Evolutionary conservation across 768 basidiomycete genomes (phyloP).

Genomic region (Trametes sanguinea): DNA sequence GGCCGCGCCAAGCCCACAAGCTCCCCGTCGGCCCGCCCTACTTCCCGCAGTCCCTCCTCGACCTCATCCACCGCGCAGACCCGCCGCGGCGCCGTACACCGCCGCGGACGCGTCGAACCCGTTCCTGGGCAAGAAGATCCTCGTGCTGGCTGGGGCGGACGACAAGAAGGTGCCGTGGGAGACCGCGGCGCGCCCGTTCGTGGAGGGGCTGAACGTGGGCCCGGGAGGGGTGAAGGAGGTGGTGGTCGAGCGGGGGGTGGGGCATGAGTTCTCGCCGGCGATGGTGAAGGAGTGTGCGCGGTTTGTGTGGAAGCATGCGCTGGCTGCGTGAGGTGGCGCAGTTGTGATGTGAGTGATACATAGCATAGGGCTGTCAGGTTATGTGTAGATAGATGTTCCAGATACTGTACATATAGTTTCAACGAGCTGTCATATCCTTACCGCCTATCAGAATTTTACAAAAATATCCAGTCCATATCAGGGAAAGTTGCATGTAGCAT

Average conservation of each 20-base stretch:
- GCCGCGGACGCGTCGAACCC: slow-evolving; percentile 48
- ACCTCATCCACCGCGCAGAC: slow-evolving; percentile 48
- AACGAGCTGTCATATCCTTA: too few relatives aligned
- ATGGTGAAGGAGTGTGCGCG: slow-evolving; percentile 57
- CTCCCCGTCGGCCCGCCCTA: slow-evolving; percentile 52
- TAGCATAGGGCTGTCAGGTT: too few relatives aligned
- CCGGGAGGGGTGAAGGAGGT: slow-evolving; percentile 55
- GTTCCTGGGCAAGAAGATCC: slow-evolving; percentile 70
- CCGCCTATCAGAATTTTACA: too few relatives aligned
- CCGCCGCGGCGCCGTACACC: slow-evolving; percentile 44
- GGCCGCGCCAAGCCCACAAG: slow-evolving; percentile 51
- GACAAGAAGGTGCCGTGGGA: slow-evolving; percentile 71
- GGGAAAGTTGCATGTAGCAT: too few relatives aligned
- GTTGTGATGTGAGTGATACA: not conserved
- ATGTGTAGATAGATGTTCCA: too few relatives aligned
- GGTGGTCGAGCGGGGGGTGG: slow-evolving; percentile 53
- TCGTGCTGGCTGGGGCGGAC: slow-evolving; percentile 66
- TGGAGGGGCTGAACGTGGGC: slow-evolving; percentile 56
- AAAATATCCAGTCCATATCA: too few relatives aligned
- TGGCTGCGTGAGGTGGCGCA: slow-evolving; percentile 8
- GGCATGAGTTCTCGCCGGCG: slow-evolving; percentile 60
- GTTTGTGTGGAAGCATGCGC: slow-evolving; percentile 32
- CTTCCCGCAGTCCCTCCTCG: slow-evolving; percentile 56
- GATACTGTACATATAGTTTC: too few relatives aligned
- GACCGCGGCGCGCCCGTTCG: slow-evolving; percentile 52